phyloP scores from a whole-genome alignment of 2,329 filamentous ascomycete genomes.

The Aspergillus novofumigatus region DNA sequence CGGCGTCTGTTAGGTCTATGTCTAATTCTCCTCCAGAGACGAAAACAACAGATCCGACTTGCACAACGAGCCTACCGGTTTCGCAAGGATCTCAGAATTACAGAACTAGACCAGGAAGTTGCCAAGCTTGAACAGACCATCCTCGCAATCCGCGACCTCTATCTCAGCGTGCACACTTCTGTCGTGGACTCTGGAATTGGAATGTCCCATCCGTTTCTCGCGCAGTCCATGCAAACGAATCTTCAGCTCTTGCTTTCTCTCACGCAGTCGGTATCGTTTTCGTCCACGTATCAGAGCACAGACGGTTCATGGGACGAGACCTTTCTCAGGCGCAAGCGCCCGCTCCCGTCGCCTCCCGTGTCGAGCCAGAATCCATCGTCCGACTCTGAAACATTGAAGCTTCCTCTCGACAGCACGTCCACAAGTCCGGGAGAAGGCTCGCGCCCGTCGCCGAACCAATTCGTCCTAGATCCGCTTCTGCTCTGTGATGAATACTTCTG shows the following conservation, averaged over 20 bases:
- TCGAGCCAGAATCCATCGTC: not conserved
- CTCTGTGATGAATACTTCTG: not conserved
- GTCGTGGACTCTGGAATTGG: not conserved
- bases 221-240: not conserved
- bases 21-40: too few relatives aligned
- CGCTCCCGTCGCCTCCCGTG: not conserved
- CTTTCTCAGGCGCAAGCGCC: not conserved
- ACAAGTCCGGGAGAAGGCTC: not conserved
- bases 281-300: not conserved
- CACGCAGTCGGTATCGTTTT: not conserved
- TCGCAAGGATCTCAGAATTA: too few relatives aligned
- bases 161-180: not conserved
- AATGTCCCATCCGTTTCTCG: not conserved
- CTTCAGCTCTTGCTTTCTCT: not conserved
- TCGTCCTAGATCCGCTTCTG: not conserved
- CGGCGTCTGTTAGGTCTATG: too few relatives aligned
- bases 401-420: not conserved
- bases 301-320: not conserved
- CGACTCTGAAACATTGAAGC: not conserved
- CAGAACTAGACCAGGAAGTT: too few relatives aligned
- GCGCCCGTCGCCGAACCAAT: not conserved
- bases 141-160: too few relatives aligned
- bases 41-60: too few relatives aligned
- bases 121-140: too few relatives aligned
- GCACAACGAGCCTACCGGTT: too few relatives aligned